Percentiles rank a stretch among this genome's conserved stretches.
Conservation (phyloP, 1,284 basidiomycete genomes). For the Afroboletus lepidellus region DNA sequence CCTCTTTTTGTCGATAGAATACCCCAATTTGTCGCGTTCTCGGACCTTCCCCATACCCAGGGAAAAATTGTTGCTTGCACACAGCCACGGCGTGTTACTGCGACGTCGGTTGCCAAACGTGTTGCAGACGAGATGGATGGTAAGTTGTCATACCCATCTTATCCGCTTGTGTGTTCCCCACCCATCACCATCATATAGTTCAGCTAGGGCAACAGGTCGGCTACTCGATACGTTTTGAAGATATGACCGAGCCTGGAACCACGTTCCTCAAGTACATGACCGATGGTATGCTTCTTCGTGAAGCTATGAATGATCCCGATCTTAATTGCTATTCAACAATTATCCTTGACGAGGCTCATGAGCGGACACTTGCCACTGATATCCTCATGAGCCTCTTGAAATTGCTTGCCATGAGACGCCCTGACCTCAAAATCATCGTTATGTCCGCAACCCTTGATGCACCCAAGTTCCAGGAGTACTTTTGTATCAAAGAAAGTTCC, state of each 20-base stretch:
- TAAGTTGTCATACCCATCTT: conserved; percentile 37
- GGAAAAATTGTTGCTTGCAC: conserved; percentile 96
- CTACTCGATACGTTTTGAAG: conserved; percentile 98
- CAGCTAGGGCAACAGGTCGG: conserved; percentile 93
- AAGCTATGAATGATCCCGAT: conserved; percentile 95
- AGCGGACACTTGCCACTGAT: conserved; percentile 96
- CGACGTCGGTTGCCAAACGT: conserved; percentile 97
- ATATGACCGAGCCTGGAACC: conserved; percentile 89
- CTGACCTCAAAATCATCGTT: conserved; percentile 95
- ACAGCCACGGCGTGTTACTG: conserved; percentile 94
- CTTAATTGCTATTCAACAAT: conserved; percentile 93
- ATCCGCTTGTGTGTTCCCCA: conserved; percentile 2
- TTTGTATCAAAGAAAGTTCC: conserved; percentile 57
- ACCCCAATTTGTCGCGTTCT: conserved; percentile 94
- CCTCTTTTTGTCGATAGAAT: conserved; percentile 52
- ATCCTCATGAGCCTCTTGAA: conserved; percentile 95
- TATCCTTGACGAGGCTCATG: conserved; percentile 98
- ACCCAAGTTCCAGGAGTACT: conserved; percentile 96
- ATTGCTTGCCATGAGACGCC: conserved; percentile 73
- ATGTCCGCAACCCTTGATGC: conserved; percentile 99
- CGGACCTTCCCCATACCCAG: conserved; percentile 86
- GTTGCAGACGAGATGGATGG: conserved; percentile 99
- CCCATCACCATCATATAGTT: conserved; percentile 46
- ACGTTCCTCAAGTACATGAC: conserved; percentile 99
- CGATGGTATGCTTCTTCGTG: conserved; percentile 95